Base-by-base conservation (phyloP, 495 filamentous ascomycete species). In the Xylaria intraflava region DNA sequence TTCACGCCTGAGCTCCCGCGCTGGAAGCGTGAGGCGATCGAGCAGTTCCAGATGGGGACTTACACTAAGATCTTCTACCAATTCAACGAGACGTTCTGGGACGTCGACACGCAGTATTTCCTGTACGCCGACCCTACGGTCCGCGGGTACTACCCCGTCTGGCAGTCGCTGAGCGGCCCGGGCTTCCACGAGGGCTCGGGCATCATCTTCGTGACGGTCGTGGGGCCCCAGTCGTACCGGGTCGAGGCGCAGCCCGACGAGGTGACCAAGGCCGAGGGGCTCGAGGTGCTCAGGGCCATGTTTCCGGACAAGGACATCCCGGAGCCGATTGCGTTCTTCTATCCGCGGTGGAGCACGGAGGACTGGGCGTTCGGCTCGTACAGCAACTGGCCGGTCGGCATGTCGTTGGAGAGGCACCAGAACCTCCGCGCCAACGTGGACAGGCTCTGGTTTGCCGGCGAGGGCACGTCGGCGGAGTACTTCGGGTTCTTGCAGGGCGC, bases 31-130 rank as follows among this genome's bases (percentile, higher is more conserved):
- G 75, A 75, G 20, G 81, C 80, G 7, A 84, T 88, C 57, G 75
- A 79, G 6, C 79, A 77, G 39, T 87, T 87, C 65, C 74, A 76
- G 53, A 87, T 90, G 79, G 85, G 80, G 22, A 89, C 83, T 1
- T 90, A 89, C 71, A 89, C 84, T 50, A 89, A 89, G 61, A 83
- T 89, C 56, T 89, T 89, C 73, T 66, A 88, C 11, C 85, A 86
- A 50, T 90, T 89, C 65, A 75, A 79, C 51, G 68, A 83, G 31
- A 80, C 81, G 6, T 90, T 88, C 69, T 90, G 87, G 86, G 78
- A 84, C 42, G 61, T 60, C 6, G 72, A 82, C 20, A 83, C 80
- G 3, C 78, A 89, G 60, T 88, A 80, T 69, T 81, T 84, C 61
- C 78, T 90, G 11, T 89, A 89, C 62, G 86, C 87, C 10, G 78